These are phyloP conservation scores for Byssochlamys sp. DNA, from an alignment of 2,329 filamentous ascomycete genomes.

Conservation along the genomic window DNA sequence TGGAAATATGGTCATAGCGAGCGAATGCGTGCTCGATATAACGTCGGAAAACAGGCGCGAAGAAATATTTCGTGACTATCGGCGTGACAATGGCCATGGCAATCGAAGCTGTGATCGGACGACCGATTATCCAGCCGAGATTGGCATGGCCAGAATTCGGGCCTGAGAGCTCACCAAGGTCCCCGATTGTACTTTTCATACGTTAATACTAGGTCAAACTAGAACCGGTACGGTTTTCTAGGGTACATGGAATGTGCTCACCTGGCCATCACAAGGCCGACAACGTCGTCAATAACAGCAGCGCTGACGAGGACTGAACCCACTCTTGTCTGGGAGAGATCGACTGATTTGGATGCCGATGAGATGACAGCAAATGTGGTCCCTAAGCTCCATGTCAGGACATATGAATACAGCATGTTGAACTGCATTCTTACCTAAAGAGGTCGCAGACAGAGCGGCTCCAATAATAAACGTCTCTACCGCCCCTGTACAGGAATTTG, in stretches of 20 bases:
- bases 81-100: conserved; percentile 28
- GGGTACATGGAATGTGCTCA: not conserved
- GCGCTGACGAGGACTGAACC: conserved; percentile 39
- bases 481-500: not conserved
- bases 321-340: conserved; percentile 35
- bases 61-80: conserved; percentile 28
- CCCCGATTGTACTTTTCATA: not conserved
- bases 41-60: conserved; percentile 29
- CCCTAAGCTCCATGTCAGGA: not conserved
- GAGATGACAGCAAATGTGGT: conserved; percentile 8
- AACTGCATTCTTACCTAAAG: not conserved
- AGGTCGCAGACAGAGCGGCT: not conserved
- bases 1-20: conserved; percentile 11
- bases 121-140: conserved; percentile 30
- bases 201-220: not conserved
- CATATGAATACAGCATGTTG: not conserved
- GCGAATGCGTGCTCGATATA: conserved; percentile 26
- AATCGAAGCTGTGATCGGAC: conserved; percentile 30
- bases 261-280: conserved; percentile 27
- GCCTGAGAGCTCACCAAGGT: conserved; percentile 11
- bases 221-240: not conserved
- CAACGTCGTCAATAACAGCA: conserved; percentile 40
- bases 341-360: conserved; percentile 23
- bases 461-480: not conserved
- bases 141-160: conserved; percentile 10